Base-by-base conservation (phyloP, 495 filamentous ascomycete genomes). In the Xylaria scruposa region DNA sequence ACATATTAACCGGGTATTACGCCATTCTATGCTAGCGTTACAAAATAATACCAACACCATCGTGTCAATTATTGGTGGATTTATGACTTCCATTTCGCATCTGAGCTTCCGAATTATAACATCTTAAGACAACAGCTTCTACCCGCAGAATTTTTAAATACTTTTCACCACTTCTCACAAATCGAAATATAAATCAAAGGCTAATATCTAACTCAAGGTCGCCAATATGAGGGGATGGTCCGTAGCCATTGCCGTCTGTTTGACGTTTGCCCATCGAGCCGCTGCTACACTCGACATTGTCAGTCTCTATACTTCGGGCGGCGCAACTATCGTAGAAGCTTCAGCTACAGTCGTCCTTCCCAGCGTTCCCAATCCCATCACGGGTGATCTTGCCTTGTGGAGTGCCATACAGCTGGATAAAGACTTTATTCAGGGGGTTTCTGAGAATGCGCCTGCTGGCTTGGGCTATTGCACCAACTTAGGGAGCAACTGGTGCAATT, bases 401-500 rank as follows among this genome's bases (percentile, higher is more conserved):
- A 71, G 61, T 15, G 61, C 42, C 7, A 56, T 71, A 31, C 60
- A 63, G 42, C 47, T 71, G 9, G 70, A 71, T 15, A 67, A 17
- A 21, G 70, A 71, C 70, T 71, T 71, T 19, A 17, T 71, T 2
- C 62, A 71, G 44, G 70, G 70, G 3, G 62, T 67, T n/a, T 54
- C 58, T 3, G 46, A 71, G 63, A 71, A 71, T 44, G 58, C 70
- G 2, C 70, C 70, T 17, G 61, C 21, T 56, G 60, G 70, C 21
- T 58, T 54, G 26, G 63, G 60, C 7, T 71, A 64, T 38, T 71
- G 69, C 33, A 33, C 59, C 40, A 65, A 42, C 21, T 46, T 67
- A 10, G 69, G 60, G 12, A n/a, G 61, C n/a, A 71, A 71, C 24
- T 71, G 62, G 70, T 71, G 70, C 15, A 71, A 71, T 38, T 66